phyloP scores from a whole-genome alignment of 2,329 filamentous ascomycete species.

The Penicillium sclerotiorum region DNA sequence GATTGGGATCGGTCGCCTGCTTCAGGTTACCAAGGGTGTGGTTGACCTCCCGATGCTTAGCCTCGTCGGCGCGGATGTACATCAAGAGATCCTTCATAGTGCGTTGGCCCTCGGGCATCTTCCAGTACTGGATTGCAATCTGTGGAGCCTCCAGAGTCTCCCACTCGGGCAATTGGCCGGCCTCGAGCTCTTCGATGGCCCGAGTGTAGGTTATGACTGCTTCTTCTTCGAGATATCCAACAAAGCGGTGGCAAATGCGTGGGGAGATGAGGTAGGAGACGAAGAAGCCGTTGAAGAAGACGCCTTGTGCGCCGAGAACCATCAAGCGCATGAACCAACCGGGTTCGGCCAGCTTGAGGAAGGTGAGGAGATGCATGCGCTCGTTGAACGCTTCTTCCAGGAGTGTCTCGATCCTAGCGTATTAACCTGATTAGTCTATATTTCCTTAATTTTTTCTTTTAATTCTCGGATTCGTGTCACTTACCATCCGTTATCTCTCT shows the following conservation, averaged over 20 bases:
- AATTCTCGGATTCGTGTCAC: constrained; percentile 9
- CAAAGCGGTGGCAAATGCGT: constrained; percentile 88
- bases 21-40: constrained; percentile 90
- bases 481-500: constrained; percentile 86
- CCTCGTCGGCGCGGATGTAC: constrained; percentile 89
- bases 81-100: constrained; percentile 85
- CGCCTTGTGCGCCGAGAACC: constrained; percentile 89
- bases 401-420: constrained; percentile 78
- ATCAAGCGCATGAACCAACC: constrained; percentile 89
- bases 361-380: constrained; percentile 88
- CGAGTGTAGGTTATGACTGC: constrained; percentile 94
- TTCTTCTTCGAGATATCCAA: constrained; percentile 96
- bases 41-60: constrained; percentile 90
- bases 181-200: constrained; percentile 82
- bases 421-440: not conserved
- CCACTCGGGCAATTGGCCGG: constrained; percentile 83
- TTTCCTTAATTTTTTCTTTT: not conserved
- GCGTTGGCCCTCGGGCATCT: constrained; percentile 80
- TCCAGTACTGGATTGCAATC: constrained; percentile 90
- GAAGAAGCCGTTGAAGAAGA: constrained; percentile 97
- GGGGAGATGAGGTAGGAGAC: constrained; percentile 84
- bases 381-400: constrained; percentile 92
- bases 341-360: constrained; percentile 86
- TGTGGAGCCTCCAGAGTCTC: constrained; percentile 76
- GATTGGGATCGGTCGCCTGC: constrained; percentile 85